phyloP scores from a whole-genome alignment of 179 eudicot genomes.

The Sideroxylon spinosum region DNA sequence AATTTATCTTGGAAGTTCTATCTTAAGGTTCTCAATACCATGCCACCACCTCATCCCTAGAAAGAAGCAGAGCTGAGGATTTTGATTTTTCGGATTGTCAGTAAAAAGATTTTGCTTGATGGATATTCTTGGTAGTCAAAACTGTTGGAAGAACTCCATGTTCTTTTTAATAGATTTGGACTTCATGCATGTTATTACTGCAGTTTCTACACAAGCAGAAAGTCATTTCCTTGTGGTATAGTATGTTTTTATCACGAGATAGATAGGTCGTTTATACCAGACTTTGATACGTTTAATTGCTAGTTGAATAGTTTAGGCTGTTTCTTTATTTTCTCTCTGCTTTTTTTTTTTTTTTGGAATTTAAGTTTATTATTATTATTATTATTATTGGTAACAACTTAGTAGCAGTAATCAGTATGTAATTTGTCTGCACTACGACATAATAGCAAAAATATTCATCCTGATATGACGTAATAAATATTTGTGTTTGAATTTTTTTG shows the following conservation, averaged over 20 bases:
- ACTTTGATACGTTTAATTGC: neutral
- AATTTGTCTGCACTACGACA: neutral
- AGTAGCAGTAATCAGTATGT: neutral
- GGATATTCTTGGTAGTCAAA: neutral
- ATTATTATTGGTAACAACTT: neutral
- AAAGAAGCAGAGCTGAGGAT: neutral
- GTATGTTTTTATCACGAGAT: neutral
- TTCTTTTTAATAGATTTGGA: neutral
- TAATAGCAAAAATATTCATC: neutral
- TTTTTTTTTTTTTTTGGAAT: too few species aligned
- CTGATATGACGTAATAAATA: neutral
- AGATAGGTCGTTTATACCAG: neutral
- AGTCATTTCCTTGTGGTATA: neutral
- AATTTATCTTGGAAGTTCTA: constrained; percentile 23
- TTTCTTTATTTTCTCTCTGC: neutral
- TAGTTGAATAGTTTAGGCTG: neutral
- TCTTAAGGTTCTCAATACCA: neutral
- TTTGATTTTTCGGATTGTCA: neutral
- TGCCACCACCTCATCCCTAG: neutral
- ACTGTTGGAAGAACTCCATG: neutral
- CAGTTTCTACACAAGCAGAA: neutral
- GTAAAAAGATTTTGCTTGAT: neutral
- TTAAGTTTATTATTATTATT: too few species aligned
- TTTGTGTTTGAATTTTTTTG: neutral
- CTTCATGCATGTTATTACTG: neutral